phyloP scores from a whole-genome alignment of 78 protist genomes.

The Tieghemostelium lacteum region DNA sequence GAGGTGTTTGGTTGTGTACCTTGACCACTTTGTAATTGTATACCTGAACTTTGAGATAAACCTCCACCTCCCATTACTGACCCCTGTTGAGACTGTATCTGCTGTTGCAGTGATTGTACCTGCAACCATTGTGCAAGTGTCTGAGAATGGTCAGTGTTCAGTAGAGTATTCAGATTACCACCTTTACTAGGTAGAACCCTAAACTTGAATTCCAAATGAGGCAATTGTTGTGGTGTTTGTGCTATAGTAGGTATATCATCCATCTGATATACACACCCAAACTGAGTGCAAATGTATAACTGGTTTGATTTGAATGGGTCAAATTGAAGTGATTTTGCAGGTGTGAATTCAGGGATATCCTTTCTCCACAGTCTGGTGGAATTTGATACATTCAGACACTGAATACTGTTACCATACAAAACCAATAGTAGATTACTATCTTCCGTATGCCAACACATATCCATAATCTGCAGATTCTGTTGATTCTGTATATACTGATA shows the following conservation, averaged over 20 bases:
- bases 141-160: not conserved
- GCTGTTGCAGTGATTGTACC: not conserved
- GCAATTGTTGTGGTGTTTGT: not conserved
- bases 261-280: constrained; percentile 5
- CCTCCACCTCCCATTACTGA: not conserved
- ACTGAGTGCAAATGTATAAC: not conserved
- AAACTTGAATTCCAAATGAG: constrained; percentile 14
- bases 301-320: constrained; percentile 20
- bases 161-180: not conserved
- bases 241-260: constrained; percentile 4
- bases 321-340: constrained; percentile 18
- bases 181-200: not conserved
- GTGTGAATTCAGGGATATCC: constrained; percentile 9
- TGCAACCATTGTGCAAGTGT: not conserved
- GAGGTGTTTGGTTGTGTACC: not conserved
- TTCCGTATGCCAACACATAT: constrained; percentile 45
- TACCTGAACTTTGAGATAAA: not conserved
- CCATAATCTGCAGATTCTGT: constrained; percentile 12
- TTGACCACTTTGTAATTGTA: not conserved
- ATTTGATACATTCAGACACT: constrained; percentile 20
- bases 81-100: not conserved
- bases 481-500: not conserved
- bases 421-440: constrained; percentile 12
- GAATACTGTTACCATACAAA: not conserved
- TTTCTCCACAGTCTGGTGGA: constrained; percentile 14